phyloP scores from a whole-genome alignment of 108 stramenopile species.

The Epithemia pelagica region DNA sequence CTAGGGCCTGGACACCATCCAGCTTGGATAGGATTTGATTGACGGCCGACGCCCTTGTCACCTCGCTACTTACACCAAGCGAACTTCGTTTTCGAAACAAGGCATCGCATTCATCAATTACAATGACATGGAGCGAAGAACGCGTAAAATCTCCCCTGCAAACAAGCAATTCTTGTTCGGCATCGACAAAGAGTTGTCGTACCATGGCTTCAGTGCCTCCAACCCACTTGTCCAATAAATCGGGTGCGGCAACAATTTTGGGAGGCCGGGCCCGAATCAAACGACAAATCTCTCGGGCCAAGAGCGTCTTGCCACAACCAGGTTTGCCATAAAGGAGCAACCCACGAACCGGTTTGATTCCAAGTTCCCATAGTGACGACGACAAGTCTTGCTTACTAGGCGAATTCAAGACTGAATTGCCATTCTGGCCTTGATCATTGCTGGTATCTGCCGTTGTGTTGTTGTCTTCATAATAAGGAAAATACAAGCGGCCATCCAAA shows the following conservation, averaged over 20 bases:
- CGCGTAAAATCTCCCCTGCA: slow-evolving; percentile 64
- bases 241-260: slow-evolving; percentile 91
- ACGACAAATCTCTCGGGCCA: slow-evolving; percentile 88
- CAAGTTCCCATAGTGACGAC: slow-evolving; percentile 75
- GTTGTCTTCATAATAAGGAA: slow-evolving; percentile 13
- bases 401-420: not conserved
- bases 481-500: slow-evolving; percentile 52
- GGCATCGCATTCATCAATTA: slow-evolving; percentile 98
- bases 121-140: slow-evolving; percentile 87
- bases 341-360: slow-evolving; percentile 79
- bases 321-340: slow-evolving; percentile 76
- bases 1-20: slow-evolving; percentile 67
- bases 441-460: slow-evolving; percentile 13
- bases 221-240: slow-evolving; percentile 96
- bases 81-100: slow-evolving; percentile 76
- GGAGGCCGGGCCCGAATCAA: slow-evolving; percentile 77
- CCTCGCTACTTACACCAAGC: slow-evolving; percentile 40
- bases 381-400: slow-evolving; percentile 43
- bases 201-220: slow-evolving; percentile 88
- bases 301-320: slow-evolving; percentile 86
- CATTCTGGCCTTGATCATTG: slow-evolving; percentile 6
- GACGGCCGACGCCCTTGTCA: slow-evolving; percentile 67
- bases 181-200: slow-evolving; percentile 91
- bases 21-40: slow-evolving; percentile 78
- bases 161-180: slow-evolving; percentile 77